phyloP scores from a whole-genome alignment of 2,329 filamentous ascomycete species.

The Cladosporium phlei region DNA sequence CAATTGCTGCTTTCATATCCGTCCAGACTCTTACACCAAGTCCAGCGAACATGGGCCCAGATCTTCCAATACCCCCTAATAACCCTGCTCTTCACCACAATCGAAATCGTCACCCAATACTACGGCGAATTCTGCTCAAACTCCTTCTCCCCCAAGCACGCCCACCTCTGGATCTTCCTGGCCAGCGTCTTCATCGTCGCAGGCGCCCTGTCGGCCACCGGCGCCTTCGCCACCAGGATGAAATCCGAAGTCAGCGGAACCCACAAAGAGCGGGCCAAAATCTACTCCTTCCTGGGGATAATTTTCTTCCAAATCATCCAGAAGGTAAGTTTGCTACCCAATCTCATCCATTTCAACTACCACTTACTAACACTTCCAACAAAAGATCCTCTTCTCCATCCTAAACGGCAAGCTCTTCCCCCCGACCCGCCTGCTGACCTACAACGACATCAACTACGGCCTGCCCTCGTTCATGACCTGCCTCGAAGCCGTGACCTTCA shows the following conservation, averaged over 20 bases:
- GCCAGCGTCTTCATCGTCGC: constrained; percentile 16
- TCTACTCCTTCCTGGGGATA: constrained; percentile 18
- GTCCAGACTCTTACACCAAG: too few relatives aligned
- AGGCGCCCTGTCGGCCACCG: constrained; percentile 16
- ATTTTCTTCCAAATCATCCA: constrained; percentile 19
- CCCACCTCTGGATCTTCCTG: constrained; percentile 18
- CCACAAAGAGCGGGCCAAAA: constrained; percentile 16
- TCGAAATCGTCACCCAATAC: constrained; percentile 20
- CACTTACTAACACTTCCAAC: background rate
- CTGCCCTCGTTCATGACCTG: constrained; percentile 18
- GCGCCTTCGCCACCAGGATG: constrained; percentile 15
- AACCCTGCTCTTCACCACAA: constrained; percentile 17
- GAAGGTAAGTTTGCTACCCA: constrained; percentile 5
- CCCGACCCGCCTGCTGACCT: constrained; percentile 15
- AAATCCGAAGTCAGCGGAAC: constrained; percentile 12
- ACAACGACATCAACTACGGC: constrained; percentile 22
- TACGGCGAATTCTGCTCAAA: constrained; percentile 21
- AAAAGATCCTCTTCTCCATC: constrained; percentile 18
- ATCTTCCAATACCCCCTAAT: constrained; percentile 19
- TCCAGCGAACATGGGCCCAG: constrained; percentile 14
- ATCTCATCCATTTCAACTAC: background rate
- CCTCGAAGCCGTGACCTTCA: constrained; percentile 18
- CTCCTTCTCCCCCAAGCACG: constrained; percentile 18
- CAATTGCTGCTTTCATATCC: too few relatives aligned
- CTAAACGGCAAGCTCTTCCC: constrained; percentile 21